Evolutionary conservation across 177 flowering plant species (phyloP), one percentile per base, ranked within the genome.

Genomic region (Telopea speciosissima): DNA sequence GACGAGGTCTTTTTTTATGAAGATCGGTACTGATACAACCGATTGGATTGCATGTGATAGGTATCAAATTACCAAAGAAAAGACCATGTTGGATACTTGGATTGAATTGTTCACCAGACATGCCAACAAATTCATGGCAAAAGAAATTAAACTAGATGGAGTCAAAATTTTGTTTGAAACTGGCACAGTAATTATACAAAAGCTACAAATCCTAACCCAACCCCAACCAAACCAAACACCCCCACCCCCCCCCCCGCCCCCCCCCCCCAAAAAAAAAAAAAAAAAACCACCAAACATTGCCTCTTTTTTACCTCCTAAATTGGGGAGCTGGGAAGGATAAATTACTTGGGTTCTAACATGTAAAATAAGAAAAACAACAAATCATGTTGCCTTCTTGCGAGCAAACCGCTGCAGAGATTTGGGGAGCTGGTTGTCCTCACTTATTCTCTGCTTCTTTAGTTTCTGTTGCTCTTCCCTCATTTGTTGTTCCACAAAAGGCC

Each of bases 401-500:
- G 77, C 82, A 79, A 90, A 90, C 62, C 92, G 79, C 78, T 86
- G 88, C 68, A 90, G 80, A 26, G 92, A 76, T 64, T 74, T 74
- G 0, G 97, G 97, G 1, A 88, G 72, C 49, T 80, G 74, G 24
- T 22, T 62, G 69, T 76, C 85, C 31, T 82, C 85, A n/a, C 70
- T 75, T 5, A 71, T 70, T 78, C 78, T 84, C 75, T 81, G 85
- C 79, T 71, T 81, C 80, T 86, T 91, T 72, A 77, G 81, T 26
- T 68, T 17, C n/a, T 78, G 74, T 44, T 82, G 77, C 40, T 76
- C 75, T 54, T 83, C 96, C 60, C 79, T 66, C 68, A 56, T 75
- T 23, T 84, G 67, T 70, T 89, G 79, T 59, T 90, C 95, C 71
- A 87, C 31, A 83, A 85, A 90, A 42, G 91, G 88, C 73, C 87